Percentiles rank a stretch among this genome's conserved stretches.
phyloP scores from a whole-genome alignment of 192 early-diverging fungal genomes.

The Entomortierella parvispora region DNA sequence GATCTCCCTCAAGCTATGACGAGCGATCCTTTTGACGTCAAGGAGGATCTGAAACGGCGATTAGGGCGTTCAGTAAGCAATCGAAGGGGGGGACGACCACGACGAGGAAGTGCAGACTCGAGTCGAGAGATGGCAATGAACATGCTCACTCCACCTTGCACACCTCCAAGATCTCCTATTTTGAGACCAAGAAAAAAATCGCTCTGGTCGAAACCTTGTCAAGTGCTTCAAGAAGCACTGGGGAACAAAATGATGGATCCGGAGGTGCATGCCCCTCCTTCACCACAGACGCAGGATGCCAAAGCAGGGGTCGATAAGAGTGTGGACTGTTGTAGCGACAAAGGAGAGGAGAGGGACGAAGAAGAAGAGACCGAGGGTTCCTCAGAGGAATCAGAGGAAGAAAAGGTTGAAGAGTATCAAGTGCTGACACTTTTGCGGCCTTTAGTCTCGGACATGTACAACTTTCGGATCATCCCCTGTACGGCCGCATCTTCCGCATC shows the following conservation, averaged over 20 bases:
- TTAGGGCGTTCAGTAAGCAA: neutral
- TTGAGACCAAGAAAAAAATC: constrained; percentile 3
- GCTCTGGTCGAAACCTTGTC: neutral
- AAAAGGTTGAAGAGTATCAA: constrained; percentile 25
- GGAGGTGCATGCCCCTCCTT: no score
- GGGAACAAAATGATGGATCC: neutral
- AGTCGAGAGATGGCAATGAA: constrained; percentile 1
- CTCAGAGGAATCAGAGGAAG: constrained; percentile 14
- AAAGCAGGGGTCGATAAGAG: neutral
- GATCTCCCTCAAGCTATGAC: neutral
- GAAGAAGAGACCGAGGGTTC: neutral
- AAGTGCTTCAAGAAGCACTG: neutral
- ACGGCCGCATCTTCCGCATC: neutral
- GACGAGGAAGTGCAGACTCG: neutral
- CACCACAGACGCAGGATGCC: no score
- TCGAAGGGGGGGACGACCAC: no score
- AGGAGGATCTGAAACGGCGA: neutral
- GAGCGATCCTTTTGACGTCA: neutral
- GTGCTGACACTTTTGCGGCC: constrained; percentile 36
- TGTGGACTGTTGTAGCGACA: no score
- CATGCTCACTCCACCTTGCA: constrained; percentile 43
- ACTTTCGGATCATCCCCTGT: constrained; percentile 36
- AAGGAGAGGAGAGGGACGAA: no score
- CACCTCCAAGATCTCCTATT: constrained; percentile 39
- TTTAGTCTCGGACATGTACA: constrained; percentile 50